A percentile compares a stretch with the other conserved stretches of the same genome.
phyloP scores from a whole-genome alignment of 2,329 filamentous ascomycete species.

The Intubia oerlemansii region DNA sequence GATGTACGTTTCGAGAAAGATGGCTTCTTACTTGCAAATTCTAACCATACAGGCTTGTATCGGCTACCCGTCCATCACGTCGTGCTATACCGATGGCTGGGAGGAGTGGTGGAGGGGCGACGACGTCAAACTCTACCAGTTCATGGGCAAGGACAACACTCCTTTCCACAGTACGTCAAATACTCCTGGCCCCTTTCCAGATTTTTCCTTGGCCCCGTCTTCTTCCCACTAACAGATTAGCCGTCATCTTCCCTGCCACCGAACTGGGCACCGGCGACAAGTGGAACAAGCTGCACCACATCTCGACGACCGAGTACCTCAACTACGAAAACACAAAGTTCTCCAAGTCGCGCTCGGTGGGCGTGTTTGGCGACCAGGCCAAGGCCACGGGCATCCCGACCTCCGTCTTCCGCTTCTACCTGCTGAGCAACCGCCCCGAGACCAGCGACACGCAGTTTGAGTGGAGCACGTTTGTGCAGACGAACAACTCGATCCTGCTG shows the following conservation, averaged over 20 bases:
- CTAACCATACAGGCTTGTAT: constrained; percentile 88
- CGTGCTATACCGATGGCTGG: constrained; percentile 66
- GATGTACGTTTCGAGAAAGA: too few species aligned
- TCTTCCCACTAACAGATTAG: not conserved
- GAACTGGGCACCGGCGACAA: constrained; percentile 67
- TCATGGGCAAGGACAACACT: constrained; percentile 83
- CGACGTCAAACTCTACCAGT: constrained; percentile 75
- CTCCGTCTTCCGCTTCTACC: constrained; percentile 87
- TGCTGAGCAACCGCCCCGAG: constrained; percentile 70
- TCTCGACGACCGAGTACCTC: constrained; percentile 77
- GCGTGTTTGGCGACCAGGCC: constrained; percentile 80
- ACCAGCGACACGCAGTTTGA: constrained; percentile 49
- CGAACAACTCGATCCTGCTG: constrained; percentile 77
- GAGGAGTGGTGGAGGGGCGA: constrained; percentile 77
- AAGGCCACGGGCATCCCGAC: constrained; percentile 67
- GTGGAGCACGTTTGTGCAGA: constrained; percentile 43
- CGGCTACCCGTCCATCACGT: constrained; percentile 88
- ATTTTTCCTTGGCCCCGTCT: not conserved
- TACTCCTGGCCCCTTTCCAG: too few species aligned
- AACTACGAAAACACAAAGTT: constrained; percentile 86
- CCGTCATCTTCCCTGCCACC: constrained; percentile 75
- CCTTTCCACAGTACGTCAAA: constrained; percentile 41
- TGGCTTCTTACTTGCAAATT: too few species aligned
- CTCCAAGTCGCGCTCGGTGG: constrained; percentile 73
- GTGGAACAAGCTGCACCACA: constrained; percentile 77